These are phyloP conservation scores for Bremia lactucae DNA, from an alignment of 352 stramenopile species.

Conservation along the genomic window DNA sequence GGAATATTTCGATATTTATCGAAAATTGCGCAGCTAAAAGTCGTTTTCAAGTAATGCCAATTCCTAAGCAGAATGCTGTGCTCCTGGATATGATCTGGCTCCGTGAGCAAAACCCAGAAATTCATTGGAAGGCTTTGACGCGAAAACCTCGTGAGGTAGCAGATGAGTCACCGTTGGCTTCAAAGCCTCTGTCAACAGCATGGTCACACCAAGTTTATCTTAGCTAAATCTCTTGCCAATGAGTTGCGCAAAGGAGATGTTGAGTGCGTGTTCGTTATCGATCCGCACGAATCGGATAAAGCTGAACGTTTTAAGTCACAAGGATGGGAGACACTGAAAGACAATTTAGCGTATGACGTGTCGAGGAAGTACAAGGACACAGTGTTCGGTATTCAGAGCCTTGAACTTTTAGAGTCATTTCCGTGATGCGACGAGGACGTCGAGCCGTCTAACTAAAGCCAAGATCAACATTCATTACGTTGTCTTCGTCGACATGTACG, in stretches of 20 bases:
- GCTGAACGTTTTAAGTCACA: too few species aligned
- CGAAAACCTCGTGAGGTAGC: not conserved
- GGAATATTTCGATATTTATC: not conserved
- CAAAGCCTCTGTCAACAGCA: not conserved
- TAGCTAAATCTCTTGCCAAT: not conserved
- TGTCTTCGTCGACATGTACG: too few species aligned
- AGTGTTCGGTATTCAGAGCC: not conserved
- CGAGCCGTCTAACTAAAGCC: too few species aligned
- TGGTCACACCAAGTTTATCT: not conserved
- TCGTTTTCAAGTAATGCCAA: not conserved
- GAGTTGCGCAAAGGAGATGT: not conserved
- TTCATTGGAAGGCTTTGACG: too few species aligned
- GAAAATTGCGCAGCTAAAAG: not conserved
- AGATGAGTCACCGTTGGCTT: not conserved
- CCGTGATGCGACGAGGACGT: too few species aligned
- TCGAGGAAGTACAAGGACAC: not conserved
- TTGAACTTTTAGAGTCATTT: too few species aligned
- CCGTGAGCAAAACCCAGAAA: not conserved
- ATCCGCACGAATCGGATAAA: too few species aligned
- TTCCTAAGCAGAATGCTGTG: not conserved
- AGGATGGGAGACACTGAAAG: not conserved
- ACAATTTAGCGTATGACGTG: not conserved
- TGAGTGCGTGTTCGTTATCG: not conserved
- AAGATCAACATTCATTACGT: too few species aligned
- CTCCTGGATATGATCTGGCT: not conserved